Percentiles rank a stretch among this genome's conserved stretches.
Conservation (phyloP, 306 rosid genomes). For the Dryas drummondii region DNA sequence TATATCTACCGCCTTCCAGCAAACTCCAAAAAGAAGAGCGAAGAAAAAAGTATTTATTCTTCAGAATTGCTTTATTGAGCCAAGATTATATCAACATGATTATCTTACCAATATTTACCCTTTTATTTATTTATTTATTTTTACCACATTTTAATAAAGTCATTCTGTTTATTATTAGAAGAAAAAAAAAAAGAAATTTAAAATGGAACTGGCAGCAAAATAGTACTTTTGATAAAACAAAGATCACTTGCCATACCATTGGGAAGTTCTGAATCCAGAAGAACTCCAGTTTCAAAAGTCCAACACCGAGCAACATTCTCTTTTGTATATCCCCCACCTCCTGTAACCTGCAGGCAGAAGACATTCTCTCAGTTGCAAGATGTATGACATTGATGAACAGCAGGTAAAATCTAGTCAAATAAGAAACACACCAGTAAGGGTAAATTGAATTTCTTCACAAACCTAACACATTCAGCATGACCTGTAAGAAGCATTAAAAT, state of each 20-base stretch:
- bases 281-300: conserved; percentile 96
- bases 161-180: neutral
- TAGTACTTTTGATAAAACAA: conserved; percentile 12
- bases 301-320: conserved; percentile 99
- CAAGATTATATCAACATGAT: neutral
- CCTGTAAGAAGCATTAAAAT: conserved; percentile 49
- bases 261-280: conserved; percentile 91
- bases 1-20: neutral
- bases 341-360: conserved; percentile 69
- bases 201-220: conserved; percentile 12
- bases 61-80: neutral
- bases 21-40: neutral
- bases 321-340: conserved; percentile 98
- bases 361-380: conserved; percentile 22
- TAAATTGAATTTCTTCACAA: conserved; percentile 88
- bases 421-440: conserved; percentile 80
- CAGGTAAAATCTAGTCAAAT: neutral
- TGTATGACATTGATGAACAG: conserved; percentile 6
- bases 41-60: neutral
- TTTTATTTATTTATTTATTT: neutral
- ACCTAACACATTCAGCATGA: conserved; percentile 93
- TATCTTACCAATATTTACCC: neutral
- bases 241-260: conserved; percentile 54
- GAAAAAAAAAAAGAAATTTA: neutral
- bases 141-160: neutral